phyloP scores from a whole-genome alignment of 306 rosid genomes.

The Sphenostylis stenocarpa region DNA sequence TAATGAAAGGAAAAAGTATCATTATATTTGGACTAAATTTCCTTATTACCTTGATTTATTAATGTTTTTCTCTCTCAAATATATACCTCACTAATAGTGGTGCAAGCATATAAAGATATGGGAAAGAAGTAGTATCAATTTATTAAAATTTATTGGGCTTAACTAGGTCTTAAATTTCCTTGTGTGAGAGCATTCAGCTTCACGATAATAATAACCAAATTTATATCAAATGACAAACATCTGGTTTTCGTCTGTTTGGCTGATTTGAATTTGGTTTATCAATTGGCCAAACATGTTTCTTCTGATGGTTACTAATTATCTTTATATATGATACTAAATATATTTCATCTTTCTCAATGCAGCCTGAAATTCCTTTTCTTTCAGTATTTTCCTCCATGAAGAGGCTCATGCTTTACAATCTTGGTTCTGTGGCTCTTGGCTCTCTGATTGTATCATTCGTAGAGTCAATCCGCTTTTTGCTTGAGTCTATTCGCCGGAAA shows the following conservation, averaged over 20 bases:
- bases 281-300: background rate
- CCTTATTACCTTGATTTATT: no score
- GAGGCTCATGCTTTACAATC: conserved; percentile 71
- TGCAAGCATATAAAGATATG: no score
- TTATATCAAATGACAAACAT: background rate
- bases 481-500: conserved; percentile 84
- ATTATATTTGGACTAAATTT: no score
- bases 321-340: conserved; percentile 14
- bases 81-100: no score
- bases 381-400: conserved; percentile 84
- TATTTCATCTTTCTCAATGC: conserved; percentile 44
- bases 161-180: background rate
- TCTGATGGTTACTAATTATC: background rate
- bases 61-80: no score
- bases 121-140: no score
- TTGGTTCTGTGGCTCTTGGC: conserved; percentile 97
- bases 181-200: background rate
- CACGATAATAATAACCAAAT: background rate
- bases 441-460: conserved; percentile 80
- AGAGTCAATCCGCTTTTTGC: conserved; percentile 84
- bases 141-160: background rate
- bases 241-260: background rate
- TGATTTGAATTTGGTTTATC: conserved; percentile 9
- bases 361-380: conserved; percentile 89
- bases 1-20: no score